Base-by-base conservation (phyloP, 1,139 yeast species). In the Kurtzmaniella natalensis region DNA sequence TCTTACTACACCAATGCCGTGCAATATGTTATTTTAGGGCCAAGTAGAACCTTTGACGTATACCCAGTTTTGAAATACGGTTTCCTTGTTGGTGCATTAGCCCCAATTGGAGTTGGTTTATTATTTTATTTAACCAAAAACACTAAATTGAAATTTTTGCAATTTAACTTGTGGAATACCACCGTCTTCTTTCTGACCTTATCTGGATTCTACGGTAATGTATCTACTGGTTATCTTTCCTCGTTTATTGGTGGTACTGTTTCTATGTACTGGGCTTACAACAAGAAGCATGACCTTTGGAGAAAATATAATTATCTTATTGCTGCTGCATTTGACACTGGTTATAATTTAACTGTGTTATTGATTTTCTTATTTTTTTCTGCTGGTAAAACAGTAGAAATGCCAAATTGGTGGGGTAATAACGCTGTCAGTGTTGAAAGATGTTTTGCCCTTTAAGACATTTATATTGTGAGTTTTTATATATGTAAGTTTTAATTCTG, bases 401-500 rank as follows among this genome's bases (percentile, higher is more conserved):
- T 66, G 59, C 73, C 73, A 0, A 35, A 54, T 31, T 71, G 76
- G 77, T 71, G 72, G 70, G 76, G 76, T 6, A 71, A 71, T 41
- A 61, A 69, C 39, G 51, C 53, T 2, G 39, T 41, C 5, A 64
- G 58, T 36, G 56, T 71, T 4, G 76, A 70, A 43, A 50, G 73
- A 37, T 71, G 76, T 38, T 70, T 69, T 51, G 57, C 57, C 4
- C 30, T 42, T 25, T 19, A 34, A 27, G 17, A 25, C 8, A 16
- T 16, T 10, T 25, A 17, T 11, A 5, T 8, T 5, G 11, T 5
- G 14, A 11, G 26, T 4, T 8, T 5, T 23, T n/a, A n/a, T n/a
- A n/a, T n/a, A n/a, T n/a, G n/a, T n/a, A n/a, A n/a, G n/a, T n/a
- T n/a, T n/a, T n/a, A n/a, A n/a, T n/a, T n/a, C n/a, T n/a, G n/a